Conservation (phyloP, 164 flowering plant genomes). For the Chimonanthus praecox region DNA sequence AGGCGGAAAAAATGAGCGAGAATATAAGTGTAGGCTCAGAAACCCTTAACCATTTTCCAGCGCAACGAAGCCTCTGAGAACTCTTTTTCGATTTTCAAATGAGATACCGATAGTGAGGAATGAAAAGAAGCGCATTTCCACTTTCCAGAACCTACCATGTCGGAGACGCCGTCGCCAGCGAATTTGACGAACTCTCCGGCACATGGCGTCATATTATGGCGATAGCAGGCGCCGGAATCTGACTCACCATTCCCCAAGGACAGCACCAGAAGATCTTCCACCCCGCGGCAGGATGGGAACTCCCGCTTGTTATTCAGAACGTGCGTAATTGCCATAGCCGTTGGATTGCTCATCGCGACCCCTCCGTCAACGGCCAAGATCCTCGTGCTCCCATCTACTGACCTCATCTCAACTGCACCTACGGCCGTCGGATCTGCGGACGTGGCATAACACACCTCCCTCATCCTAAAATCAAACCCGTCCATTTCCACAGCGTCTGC, state of each 20-base stretch:
- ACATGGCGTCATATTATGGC: conserved; percentile 12
- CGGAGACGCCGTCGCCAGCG: conserved; percentile 59
- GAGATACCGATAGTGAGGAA: too few relatives aligned
- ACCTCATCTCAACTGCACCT: conserved; percentile 32
- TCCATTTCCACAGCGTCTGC: conserved; percentile 66
- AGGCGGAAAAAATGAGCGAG: too few relatives aligned
- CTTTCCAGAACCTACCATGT: conserved; percentile 28
- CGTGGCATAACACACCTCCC: conserved; percentile 55
- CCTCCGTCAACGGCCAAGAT: conserved; percentile 48
- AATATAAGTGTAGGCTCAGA: too few relatives aligned
- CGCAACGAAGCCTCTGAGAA: too few relatives aligned
- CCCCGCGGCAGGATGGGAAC: conserved; percentile 53
- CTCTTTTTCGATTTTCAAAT: too few relatives aligned
- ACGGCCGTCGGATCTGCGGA: conserved; percentile 26
- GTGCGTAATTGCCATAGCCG: conserved; percentile 66
- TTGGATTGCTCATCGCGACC: conserved; percentile 60
- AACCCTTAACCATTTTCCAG: too few relatives aligned
- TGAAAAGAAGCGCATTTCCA: too few relatives aligned
- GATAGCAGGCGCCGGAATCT: conserved; percentile 2
- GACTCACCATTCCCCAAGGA: conserved; percentile 59
- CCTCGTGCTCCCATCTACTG: conserved; percentile 43
- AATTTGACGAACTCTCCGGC: conserved; percentile 30
- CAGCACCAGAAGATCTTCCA: conserved; percentile 47
- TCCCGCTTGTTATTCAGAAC: conserved; percentile 68
- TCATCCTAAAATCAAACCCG: conserved; percentile 54